phyloP scores from a whole-genome alignment of 805 yeast species.

The Candida boidinii region DNA sequence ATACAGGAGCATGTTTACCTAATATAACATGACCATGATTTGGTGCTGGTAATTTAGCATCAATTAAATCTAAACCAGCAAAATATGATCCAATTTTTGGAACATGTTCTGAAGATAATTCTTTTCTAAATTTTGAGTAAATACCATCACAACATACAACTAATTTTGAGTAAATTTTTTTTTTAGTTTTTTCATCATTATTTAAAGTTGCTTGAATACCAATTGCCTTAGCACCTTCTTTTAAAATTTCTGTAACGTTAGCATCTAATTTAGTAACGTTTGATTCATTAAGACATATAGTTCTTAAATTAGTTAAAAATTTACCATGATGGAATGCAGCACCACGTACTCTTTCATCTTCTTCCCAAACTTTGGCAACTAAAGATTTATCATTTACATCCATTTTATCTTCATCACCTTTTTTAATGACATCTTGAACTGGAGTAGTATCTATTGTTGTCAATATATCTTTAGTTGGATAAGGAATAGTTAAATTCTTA shows the following conservation, averaged over 20 bases:
- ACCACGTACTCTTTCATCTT: conserved; percentile 53
- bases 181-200: no score
- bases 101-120: conserved; percentile 46
- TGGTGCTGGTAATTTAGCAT: conserved; percentile 69
- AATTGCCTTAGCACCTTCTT: conserved; percentile 45
- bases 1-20: conserved; percentile 79
- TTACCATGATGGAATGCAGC: conserved; percentile 91
- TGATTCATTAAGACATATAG: conserved; percentile 55
- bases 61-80: conserved; percentile 67
- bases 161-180: conserved; percentile 47
- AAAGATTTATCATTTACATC: conserved; percentile 40
- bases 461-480: conserved; percentile 54
- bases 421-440: conserved; percentile 46
- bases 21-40: conserved; percentile 85
- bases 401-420: conserved; percentile 49
- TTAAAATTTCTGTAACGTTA: conserved; percentile 61
- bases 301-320: conserved; percentile 69
- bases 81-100: conserved; percentile 78
- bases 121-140: conserved; percentile 83
- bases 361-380: conserved; percentile 45
- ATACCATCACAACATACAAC: conserved; percentile 90
- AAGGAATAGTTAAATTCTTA: conserved; percentile 50
- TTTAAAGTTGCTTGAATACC: conserved; percentile 61
- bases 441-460: conserved; percentile 33
- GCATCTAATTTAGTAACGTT: conserved; percentile 80